Evolutionary conservation across 176 grass and related monocot genomes (phyloP).

Genomic region (Metroxylon sagu): DNA sequence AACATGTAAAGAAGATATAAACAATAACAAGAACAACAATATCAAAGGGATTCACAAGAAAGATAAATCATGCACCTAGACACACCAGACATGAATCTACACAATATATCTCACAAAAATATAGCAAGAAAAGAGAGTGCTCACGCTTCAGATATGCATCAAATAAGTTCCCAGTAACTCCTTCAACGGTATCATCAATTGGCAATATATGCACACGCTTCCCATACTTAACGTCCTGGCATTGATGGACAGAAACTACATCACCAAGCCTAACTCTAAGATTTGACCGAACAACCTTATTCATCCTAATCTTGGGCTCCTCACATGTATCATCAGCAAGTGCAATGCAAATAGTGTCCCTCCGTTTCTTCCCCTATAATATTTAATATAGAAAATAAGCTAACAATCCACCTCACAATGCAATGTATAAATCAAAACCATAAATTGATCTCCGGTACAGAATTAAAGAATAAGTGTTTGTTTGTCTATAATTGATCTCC

Average conservation of each 20-base stretch:
- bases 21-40: no score
- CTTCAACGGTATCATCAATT: constrained; percentile 25
- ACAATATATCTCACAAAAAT: no score
- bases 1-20: no score
- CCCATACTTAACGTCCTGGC: neutral
- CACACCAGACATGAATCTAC: no score
- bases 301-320: constrained; percentile 16
- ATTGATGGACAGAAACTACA: constrained; percentile 20
- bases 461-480: no score
- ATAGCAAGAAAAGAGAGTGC: neutral
- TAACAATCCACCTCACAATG: no score
- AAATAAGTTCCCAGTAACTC: constrained; percentile 31
- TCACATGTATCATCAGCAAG: constrained; percentile 18
- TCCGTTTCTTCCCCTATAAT: constrained; percentile 12
- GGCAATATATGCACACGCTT: constrained; percentile 1
- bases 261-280: constrained; percentile 34
- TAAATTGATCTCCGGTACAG: no score
- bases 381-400: no score
- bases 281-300: constrained; percentile 45
- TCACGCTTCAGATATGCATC: constrained; percentile 29
- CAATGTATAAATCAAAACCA: no score
- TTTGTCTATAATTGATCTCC: no score
- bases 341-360: constrained; percentile 38
- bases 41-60: no score
- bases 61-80: no score